Evolutionary conservation across 1,284 basidiomycete genomes (phyloP), one percentile per base, ranked within the genome.

Genomic region (Flammula alnicola): DNA sequence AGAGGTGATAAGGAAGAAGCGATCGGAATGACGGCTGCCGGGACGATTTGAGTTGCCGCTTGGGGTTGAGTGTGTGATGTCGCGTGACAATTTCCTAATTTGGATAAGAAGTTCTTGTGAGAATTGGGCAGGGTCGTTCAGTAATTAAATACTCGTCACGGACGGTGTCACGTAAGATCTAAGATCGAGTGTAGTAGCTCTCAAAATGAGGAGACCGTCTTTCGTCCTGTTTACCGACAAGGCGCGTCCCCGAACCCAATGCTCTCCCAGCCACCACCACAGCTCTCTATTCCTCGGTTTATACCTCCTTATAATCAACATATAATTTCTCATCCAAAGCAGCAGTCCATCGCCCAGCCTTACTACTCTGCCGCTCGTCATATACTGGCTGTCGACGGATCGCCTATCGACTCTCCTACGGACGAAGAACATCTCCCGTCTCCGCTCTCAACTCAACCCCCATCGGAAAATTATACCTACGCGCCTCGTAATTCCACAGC

Each of bases 241-340:
- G n/a, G n/a, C n/a, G n/a, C n/a, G n/a, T n/a, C 36, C 14, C 31
- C 36, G 25, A 43, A 12, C 30, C 55, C 56, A 3, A 72, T 71
- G 70, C 66, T 72, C 63, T 63, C 67, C 58, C 64, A 68, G 48
- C 51, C 65, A 38, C 63, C 63, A 19, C 60, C 62, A 43, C 58
- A 63, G 17, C 60, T 68, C 42, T 42, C 59, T 37, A 59, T 64
- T 37, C 62, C 64, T 43, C 64, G 65, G 56, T 66, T 62, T 49
- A 53, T 64, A 49, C 56, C 54, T 14, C 50, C 54, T 46, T 63
- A 63, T 44, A n/a, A n/a, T n/a, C n/a, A n/a, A n/a, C n/a, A n/a
- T n/a, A n/a, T n/a, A n/a, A n/a, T n/a, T n/a, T n/a, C n/a, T n/a
- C n/a, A n/a, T n/a, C n/a, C n/a, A 29, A 38, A 40, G 37, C 37